A percentile compares a stretch with the other conserved stretches of the same genome.
Evolutionary conservation across 352 stramenopile species (phyloP).

Genomic region (Globisporangium nagaii): DNA sequence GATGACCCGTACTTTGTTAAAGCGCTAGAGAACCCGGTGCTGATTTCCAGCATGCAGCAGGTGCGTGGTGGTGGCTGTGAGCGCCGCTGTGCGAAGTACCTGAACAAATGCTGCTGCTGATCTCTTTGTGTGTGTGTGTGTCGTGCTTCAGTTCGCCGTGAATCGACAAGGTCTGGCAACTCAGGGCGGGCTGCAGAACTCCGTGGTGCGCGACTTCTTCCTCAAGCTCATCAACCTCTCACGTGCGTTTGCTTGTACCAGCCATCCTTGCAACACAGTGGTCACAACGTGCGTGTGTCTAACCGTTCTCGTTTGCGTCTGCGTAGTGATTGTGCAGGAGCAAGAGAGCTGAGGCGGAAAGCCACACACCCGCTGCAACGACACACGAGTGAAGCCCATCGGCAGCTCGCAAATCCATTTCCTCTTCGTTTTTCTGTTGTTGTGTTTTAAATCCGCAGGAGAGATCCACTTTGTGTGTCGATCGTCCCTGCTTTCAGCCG

Average conservation of each 20-base stretch:
- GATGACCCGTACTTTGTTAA: constrained; percentile 49
- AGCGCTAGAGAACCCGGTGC: constrained; percentile 37
- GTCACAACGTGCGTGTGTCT: neutral
- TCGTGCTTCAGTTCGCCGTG: constrained; percentile 39
- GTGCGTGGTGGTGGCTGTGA: constrained; percentile 14
- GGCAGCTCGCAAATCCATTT: constrained; percentile 19
- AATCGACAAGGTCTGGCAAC: constrained; percentile 38
- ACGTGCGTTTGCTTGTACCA: constrained; percentile 17
- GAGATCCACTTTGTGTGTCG: neutral
- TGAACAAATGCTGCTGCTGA: neutral
- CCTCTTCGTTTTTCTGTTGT: constrained; percentile 33
- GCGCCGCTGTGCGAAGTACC: neutral
- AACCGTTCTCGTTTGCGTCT: neutral
- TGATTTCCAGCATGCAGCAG: constrained; percentile 64
- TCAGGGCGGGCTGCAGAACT: constrained; percentile 21
- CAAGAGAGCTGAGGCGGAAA: constrained; percentile 7
- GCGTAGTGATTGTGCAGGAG: constrained; percentile 7
- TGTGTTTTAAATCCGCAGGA: constrained; percentile 8
- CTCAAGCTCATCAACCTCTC: constrained; percentile 60
- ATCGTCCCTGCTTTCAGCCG: constrained; percentile 4
- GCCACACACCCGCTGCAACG: neutral
- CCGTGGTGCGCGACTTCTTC: constrained; percentile 52
- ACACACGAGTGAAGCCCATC: neutral
- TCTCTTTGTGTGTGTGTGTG: neutral
- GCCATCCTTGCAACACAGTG: neutral